These are phyloP conservation scores for Phialophora chinensis DNA, from an alignment of 2,329 filamentous ascomycete species.

Conservation along the genomic window DNA sequence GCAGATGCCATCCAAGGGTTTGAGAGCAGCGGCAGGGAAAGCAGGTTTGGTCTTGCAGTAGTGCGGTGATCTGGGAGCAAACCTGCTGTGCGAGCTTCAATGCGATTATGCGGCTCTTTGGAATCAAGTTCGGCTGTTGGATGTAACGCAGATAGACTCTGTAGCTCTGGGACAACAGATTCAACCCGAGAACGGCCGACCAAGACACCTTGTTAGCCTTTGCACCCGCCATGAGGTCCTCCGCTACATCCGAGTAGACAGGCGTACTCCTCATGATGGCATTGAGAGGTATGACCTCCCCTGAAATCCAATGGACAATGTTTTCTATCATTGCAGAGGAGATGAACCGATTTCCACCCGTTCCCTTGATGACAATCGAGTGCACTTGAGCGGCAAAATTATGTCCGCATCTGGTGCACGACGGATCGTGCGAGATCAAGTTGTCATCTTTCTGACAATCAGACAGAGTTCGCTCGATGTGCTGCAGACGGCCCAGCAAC, in stretches of 20 bases:
- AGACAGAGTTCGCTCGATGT: constrained; percentile 22
- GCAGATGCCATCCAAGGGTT: constrained; percentile 41
- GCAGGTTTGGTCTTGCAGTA: constrained; percentile 37
- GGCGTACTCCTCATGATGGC: constrained; percentile 35
- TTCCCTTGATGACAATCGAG: neutral
- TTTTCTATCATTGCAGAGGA: constrained; percentile 36
- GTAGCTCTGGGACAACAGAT: constrained; percentile 38
- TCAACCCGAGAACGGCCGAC: constrained; percentile 36
- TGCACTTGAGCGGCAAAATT: constrained; percentile 33
- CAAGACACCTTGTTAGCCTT: constrained; percentile 32
- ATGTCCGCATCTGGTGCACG: constrained; percentile 30
- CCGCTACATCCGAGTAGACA: constrained; percentile 36
- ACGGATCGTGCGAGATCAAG: constrained; percentile 7
- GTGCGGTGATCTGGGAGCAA: constrained; percentile 27
- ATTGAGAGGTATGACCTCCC: constrained; percentile 17
- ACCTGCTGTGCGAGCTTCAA: constrained; percentile 41
- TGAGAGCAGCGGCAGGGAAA: constrained; percentile 42
- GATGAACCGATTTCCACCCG: constrained; percentile 9
- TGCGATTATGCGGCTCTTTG: constrained; percentile 38
- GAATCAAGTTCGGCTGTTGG: constrained; percentile 15
- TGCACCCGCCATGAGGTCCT: constrained; percentile 33
- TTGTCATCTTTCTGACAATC: constrained; percentile 21
- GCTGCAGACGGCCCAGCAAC: constrained; percentile 27
- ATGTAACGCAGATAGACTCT: constrained; percentile 34
- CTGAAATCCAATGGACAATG: constrained; percentile 35